Conservation (phyloP, 768 basidiomycete species). For the Asterophora parasitica region DNA sequence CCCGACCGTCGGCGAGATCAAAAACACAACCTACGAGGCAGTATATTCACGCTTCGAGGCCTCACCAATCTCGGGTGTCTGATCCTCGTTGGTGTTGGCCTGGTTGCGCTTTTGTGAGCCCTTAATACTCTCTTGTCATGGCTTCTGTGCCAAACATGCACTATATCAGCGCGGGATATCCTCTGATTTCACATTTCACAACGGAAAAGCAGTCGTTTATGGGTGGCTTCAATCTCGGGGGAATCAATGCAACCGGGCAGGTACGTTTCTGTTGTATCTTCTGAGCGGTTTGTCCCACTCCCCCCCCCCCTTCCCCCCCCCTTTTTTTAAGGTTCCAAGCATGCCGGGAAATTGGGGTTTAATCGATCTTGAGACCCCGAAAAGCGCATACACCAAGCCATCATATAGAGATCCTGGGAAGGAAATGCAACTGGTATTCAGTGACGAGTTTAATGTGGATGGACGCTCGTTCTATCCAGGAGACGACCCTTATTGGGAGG, state of each 20-base stretch:
- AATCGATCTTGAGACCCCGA: constrained; percentile 75
- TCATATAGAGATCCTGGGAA: constrained; percentile 51
- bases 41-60: constrained; percentile 65
- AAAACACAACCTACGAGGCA: constrained; percentile 52
- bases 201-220: constrained; percentile 36
- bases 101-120: constrained; percentile 57
- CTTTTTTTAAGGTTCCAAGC: constrained; percentile 58
- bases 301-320: background rate
- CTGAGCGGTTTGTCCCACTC: background rate
- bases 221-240: constrained; percentile 71
- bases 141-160: background rate
- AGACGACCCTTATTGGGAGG: constrained; percentile 91
- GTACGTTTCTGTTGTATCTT: constrained; percentile 24
- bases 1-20: constrained; percentile 63
- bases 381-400: constrained; percentile 44
- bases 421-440: constrained; percentile 70
- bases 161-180: constrained; percentile 53
- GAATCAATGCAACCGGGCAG: constrained; percentile 74
- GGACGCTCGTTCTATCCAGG: constrained; percentile 82
- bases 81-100: constrained; percentile 44
- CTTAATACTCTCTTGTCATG: constrained; percentile 5
- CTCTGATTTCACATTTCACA: constrained; percentile 55
- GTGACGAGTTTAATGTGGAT: constrained; percentile 82
- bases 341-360: constrained; percentile 63
- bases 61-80: constrained; percentile 70